Percentiles rank a stretch among this genome's conserved stretches.
Evolutionary conservation across 1,284 basidiomycete genomes (phyloP).

Genomic region (Pholiota adiposa): DNA sequence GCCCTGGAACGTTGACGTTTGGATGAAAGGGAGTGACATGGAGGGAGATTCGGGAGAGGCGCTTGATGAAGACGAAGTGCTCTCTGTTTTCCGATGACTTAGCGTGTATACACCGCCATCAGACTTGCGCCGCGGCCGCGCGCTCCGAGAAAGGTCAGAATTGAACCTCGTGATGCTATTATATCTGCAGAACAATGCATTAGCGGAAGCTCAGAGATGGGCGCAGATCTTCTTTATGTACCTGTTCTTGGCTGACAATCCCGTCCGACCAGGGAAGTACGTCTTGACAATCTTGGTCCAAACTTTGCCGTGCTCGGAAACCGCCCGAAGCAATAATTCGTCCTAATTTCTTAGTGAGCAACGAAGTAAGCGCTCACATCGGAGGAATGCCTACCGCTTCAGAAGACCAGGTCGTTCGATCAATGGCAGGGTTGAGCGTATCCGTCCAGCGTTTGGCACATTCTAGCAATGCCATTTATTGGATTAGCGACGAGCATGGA

Average conservation of each 20-base stretch:
- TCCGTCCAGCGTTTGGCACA: constrained; percentile 65
- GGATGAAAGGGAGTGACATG: constrained; percentile 34
- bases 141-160: constrained; percentile 37
- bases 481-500: constrained; percentile 11
- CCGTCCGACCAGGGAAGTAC: constrained; percentile 59
- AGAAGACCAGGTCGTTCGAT: constrained; percentile 57
- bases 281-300: constrained; percentile 64
- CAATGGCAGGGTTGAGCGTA: constrained; percentile 59
- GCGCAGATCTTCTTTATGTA: constrained; percentile 23
- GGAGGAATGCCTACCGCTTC: constrained; percentile 43
- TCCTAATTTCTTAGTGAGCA: constrained; percentile 40
- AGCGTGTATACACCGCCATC: constrained; percentile 34
- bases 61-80: constrained; percentile 41
- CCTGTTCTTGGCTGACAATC: constrained; percentile 63
- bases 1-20: constrained; percentile 32
- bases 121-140: constrained; percentile 40
- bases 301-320: constrained; percentile 55
- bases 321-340: constrained; percentile 52
- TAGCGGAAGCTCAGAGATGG: constrained; percentile 3
- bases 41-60: constrained; percentile 42
- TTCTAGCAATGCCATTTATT: constrained; percentile 37
- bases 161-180: constrained; percentile 51
- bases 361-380: constrained; percentile 7
- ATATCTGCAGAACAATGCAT: constrained; percentile 34
- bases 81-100: constrained; percentile 36